Conservation (phyloP, 306 rosid species). For the Phaseolus lunatus region DNA sequence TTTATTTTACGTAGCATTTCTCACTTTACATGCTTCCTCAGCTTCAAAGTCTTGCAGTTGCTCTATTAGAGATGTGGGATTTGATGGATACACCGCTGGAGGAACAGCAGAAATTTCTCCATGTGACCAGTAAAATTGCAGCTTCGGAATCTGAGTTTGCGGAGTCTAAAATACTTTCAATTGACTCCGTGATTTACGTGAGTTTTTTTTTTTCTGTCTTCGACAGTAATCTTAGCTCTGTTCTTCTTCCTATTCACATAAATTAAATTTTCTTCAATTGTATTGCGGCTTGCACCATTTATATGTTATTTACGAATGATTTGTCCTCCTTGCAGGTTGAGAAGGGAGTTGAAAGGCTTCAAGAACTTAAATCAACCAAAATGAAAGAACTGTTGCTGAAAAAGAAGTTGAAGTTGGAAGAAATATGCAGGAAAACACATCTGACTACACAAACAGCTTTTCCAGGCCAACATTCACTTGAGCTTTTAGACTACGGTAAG, state of each 20-base stretch:
- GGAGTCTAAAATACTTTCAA: constrained; percentile 67
- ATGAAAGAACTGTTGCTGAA: constrained; percentile 65
- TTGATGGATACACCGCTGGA: constrained; percentile 75
- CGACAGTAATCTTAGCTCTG: background rate
- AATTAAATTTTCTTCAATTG: background rate
- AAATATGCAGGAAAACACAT: constrained; percentile 65
- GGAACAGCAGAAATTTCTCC: constrained; percentile 67
- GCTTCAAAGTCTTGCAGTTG: constrained; percentile 66
- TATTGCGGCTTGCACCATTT: constrained; percentile 7
- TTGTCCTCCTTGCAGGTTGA: constrained; percentile 59
- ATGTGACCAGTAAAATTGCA: constrained; percentile 64
- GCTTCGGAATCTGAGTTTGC: constrained; percentile 68
- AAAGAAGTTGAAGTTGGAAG: constrained; percentile 71
- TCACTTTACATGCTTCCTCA: constrained; percentile 47
- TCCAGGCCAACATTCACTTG: constrained; percentile 49
- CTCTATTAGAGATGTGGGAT: constrained; percentile 77
- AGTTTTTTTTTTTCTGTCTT: constrained; percentile 34
- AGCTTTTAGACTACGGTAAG: constrained; percentile 61
- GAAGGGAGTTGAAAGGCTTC: constrained; percentile 74
- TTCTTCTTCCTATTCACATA: constrained; percentile 5
- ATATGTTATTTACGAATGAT: constrained; percentile 17
- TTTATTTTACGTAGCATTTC: background rate
- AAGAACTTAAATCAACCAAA: constrained; percentile 72
- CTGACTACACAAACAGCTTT: constrained; percentile 48
- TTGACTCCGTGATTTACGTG: constrained; percentile 59